These are phyloP conservation scores for Amylocystis lapponica DNA, from an alignment of 768 basidiomycete species.

Conservation along the genomic window DNA sequence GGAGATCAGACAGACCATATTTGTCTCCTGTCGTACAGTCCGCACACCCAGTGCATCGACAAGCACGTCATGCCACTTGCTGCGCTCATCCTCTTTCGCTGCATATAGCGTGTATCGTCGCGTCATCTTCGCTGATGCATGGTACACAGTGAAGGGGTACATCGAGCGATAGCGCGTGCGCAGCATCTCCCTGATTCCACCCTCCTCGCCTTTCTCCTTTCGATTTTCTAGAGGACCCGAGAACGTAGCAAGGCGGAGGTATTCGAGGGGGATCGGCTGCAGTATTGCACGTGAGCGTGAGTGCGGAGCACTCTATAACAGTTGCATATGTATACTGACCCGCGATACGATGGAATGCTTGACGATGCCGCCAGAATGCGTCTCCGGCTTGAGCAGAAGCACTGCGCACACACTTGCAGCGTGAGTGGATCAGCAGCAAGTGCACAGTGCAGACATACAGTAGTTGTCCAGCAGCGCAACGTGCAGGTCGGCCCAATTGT, in stretches of 20 bases:
- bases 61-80: slow-evolving; percentile 58
- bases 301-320: background rate
- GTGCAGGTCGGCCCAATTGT: slow-evolving; percentile 65
- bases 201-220: slow-evolving; percentile 56
- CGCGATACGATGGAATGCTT: slow-evolving; percentile 57
- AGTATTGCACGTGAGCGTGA: background rate
- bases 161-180: slow-evolving; percentile 47
- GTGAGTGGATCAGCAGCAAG: background rate
- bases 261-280: slow-evolving; percentile 77
- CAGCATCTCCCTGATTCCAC: slow-evolving; percentile 49
- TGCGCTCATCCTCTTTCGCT: slow-evolving; percentile 46
- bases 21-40: slow-evolving; percentile 60
- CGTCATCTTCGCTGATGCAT: slow-evolving; percentile 47
- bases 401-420: slow-evolving; percentile 35
- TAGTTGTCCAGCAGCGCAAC: slow-evolving; percentile 74
- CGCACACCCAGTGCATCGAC: slow-evolving; percentile 60
- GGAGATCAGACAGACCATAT: slow-evolving; percentile 61
- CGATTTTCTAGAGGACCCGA: slow-evolving; percentile 52
- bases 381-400: slow-evolving; percentile 59
- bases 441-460: slow-evolving; percentile 36
- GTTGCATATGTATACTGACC: slow-evolving; percentile 35
- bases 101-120: slow-evolving; percentile 75
- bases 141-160: slow-evolving; percentile 76
- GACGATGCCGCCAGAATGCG: slow-evolving; percentile 38
- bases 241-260: slow-evolving; percentile 68